Base-by-base conservation (phyloP, 2,329 filamentous ascomycete species). In the Colletotrichum navitas region DNA sequence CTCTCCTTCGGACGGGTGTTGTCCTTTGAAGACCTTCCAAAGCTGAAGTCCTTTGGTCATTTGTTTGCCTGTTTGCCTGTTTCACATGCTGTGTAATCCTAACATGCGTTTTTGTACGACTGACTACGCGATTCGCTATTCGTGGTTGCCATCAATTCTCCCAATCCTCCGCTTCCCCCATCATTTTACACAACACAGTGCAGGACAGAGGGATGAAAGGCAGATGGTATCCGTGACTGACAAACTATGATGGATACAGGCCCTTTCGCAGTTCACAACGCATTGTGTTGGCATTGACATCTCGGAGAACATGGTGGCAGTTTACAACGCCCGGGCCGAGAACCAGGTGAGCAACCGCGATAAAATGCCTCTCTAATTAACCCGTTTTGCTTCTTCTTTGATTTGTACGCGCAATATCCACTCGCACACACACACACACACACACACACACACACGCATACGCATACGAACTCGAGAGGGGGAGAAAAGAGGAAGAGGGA, bases 201-300 rank as follows among this genome's bases (percentile, higher is more conserved):
- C 39, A 56, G 11, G 21, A 24, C 21, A 24, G 32, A 39, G 29
- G 34, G 32, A 6, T 34, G 51, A 21, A 24, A 55, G 52, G 32
- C 52, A 16, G n/a, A 14, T 14, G 32, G 7, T 24, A 24, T 2
- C 11, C 2, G n/a, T 24, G 21, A 34, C 41, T 64, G 60, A 59
- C 69, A 58, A 34, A 49, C 34, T 52, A 51, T 32, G 14, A 26
- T 29, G n/a, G 26, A 41, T n/a, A 1, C 72, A 91, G 88, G 84
- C 88, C 18, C 84, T 93, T 18, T 87, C 86, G 1, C 88, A 90
- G 2, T 90, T 88, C 75, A 86, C 89, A 3, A 90, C 88, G 1
- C 85, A 90, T 74, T 88, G 89, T 59, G 81, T 91, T 21, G 93
- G 92, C 52, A 85, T 95, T 55, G 93, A 95, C 77, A 81, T 94